Evolutionary conservation across 163 green algal genomes (phyloP).

Genomic region (Coccomyxa subellipsoidea): DNA sequence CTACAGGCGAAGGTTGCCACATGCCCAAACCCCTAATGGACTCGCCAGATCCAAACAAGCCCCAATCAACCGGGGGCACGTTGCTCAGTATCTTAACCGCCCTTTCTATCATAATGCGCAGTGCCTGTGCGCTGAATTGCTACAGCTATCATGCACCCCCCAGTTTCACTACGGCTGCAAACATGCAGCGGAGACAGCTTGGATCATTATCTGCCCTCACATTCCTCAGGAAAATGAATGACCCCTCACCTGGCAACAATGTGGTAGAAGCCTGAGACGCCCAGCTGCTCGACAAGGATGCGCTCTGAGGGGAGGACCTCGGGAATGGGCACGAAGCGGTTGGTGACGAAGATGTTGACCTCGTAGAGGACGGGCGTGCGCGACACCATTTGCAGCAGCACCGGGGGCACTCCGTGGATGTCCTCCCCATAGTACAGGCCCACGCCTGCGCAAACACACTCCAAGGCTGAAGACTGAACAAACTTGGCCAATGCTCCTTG

Average conservation of each 20-base stretch:
- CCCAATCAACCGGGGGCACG: too few species aligned
- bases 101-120: too few species aligned
- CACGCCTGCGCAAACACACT: conserved; percentile 12
- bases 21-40: too few species aligned
- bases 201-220: background rate
- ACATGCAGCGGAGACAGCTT: too few species aligned
- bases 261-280: conserved; percentile 36
- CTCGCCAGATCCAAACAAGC: too few species aligned
- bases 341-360: conserved; percentile 44
- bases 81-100: too few species aligned
- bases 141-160: too few species aligned
- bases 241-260: conserved; percentile 22
- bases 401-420: conserved; percentile 29
- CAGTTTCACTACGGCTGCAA: too few species aligned
- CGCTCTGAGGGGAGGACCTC: conserved; percentile 33
- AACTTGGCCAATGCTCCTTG: background rate
- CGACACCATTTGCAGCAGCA: conserved; percentile 18
- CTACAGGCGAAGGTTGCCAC: too few species aligned
- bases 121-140: too few species aligned
- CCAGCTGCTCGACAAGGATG: conserved; percentile 41
- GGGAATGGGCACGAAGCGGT: conserved; percentile 35
- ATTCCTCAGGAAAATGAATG: background rate
- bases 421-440: conserved; percentile 27
- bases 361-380: conserved; percentile 4
- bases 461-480: background rate